Evolutionary conservation across 2,329 filamentous ascomycete species (phyloP).

Genomic region (Talaromyces amestolkiae): DNA sequence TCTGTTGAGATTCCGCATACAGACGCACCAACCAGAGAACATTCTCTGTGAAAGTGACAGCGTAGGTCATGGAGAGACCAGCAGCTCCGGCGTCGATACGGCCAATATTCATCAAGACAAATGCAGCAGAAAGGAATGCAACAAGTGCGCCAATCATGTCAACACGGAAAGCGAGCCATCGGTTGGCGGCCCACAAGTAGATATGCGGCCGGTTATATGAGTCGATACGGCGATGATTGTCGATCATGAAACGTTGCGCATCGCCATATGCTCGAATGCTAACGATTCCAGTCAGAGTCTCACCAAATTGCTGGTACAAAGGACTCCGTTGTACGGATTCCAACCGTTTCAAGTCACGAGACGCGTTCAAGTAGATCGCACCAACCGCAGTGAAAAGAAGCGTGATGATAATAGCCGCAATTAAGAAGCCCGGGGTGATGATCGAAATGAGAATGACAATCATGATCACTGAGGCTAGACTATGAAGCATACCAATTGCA

Average conservation of each 20-base stretch:
- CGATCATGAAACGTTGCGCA: conserved; percentile 85
- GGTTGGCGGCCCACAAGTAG: conserved; percentile 92
- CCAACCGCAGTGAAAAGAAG: conserved; percentile 79
- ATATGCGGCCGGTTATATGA: conserved; percentile 90
- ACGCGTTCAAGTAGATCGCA: conserved; percentile 83
- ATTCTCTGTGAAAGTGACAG: conserved; percentile 94
- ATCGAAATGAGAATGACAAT: conserved; percentile 82
- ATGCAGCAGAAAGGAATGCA: conserved; percentile 87
- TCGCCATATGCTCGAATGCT: conserved; percentile 97
- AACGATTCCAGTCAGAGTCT: conserved; percentile 90
- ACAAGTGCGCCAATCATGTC: conserved; percentile 89
- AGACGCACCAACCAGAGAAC: conserved; percentile 93
- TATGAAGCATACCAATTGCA: conserved; percentile 72
- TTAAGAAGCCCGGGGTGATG: conserved; percentile 87
- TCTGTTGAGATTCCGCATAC: conserved; percentile 94
- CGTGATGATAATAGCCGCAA: conserved; percentile 82
- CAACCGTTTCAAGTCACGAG: conserved; percentile 90
- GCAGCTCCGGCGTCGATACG: conserved; percentile 85
- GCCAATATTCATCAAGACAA: conserved; percentile 80
- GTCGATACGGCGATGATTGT: conserved; percentile 86
- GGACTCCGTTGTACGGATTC: conserved; percentile 94
- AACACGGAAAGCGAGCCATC: conserved; percentile 92
- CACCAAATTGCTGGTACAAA: conserved; percentile 95
- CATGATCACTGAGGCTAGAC: conserved; percentile 68
- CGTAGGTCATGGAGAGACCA: conserved; percentile 91